A percentile compares a stretch with the other conserved stretches of the same genome.
phyloP scores from a whole-genome alignment of 2,329 filamentous ascomycete species.

The Herpomyces periplanetae region DNA sequence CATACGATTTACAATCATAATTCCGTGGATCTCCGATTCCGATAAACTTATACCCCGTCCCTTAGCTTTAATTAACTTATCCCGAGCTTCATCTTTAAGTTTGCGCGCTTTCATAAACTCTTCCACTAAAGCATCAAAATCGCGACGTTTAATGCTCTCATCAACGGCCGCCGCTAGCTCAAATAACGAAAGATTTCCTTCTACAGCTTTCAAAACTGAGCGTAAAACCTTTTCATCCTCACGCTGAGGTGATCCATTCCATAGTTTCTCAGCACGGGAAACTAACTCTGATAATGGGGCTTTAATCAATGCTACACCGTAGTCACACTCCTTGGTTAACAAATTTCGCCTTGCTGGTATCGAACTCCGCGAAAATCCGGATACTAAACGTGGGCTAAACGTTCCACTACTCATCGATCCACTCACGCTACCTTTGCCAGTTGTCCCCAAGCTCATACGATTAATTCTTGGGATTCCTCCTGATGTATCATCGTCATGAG shows the following conservation, averaged over 20 bases:
- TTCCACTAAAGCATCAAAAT: conserved; percentile 56
- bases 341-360: conserved; percentile 44
- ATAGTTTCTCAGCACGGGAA: conserved; percentile 80
- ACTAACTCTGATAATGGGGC: conserved; percentile 52
- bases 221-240: conserved; percentile 69
- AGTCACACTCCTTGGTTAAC: conserved; percentile 62
- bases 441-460: too few species aligned
- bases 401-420: conserved; percentile 6
- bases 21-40: conserved; percentile 44
- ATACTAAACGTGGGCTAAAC: conserved; percentile 7
- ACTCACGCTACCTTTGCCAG: too few species aligned
- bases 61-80: conserved; percentile 15
- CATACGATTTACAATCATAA: conserved; percentile 62
- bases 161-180: conserved; percentile 36
- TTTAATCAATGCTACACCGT: conserved; percentile 57
- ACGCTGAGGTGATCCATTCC: conserved; percentile 71
- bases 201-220: conserved; percentile 29
- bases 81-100: conserved; percentile 36
- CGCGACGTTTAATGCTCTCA: conserved; percentile 55
- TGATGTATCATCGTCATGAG: too few species aligned
- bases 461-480: too few species aligned
- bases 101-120: conserved; percentile 48
- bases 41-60: conserved; percentile 16
- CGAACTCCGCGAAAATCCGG: conserved; percentile 7
- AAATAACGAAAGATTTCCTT: conserved; percentile 40